Evolutionary conservation across 1,284 basidiomycete species (phyloP).

Genomic region (Schizophyllum commune): DNA sequence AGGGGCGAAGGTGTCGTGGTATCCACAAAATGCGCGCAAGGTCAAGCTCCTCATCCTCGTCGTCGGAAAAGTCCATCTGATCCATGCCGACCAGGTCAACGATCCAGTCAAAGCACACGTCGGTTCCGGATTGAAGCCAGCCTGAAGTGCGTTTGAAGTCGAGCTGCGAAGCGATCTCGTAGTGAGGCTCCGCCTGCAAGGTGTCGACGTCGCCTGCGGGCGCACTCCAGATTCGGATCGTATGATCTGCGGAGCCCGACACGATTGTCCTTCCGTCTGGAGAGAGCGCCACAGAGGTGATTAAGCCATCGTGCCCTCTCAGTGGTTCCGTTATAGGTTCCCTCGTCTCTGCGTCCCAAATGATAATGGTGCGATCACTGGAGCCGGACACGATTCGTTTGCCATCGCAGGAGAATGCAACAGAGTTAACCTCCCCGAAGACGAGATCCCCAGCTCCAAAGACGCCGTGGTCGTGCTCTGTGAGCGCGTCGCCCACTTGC

Average conservation of each 20-base stretch:
- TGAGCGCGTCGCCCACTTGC: too few species aligned
- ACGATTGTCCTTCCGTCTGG: not conserved
- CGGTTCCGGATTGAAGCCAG: too few species aligned
- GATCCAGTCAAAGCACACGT: too few species aligned
- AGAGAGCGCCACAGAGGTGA: not conserved
- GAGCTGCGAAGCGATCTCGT: too few species aligned
- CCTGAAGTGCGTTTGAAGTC: too few species aligned
- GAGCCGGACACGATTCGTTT: constrained; percentile 4
- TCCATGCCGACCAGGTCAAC: too few species aligned
- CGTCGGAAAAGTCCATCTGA: not conserved
- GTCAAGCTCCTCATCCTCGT: not conserved
- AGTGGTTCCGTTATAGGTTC: too few species aligned
- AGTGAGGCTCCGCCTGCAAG: too few species aligned
- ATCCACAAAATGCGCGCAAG: not conserved
- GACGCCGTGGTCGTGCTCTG: too few species aligned
- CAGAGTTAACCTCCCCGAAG: not conserved
- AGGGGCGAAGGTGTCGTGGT: not conserved
- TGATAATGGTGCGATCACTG: not conserved
- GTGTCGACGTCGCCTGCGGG: too few species aligned
- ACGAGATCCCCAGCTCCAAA: too few species aligned
- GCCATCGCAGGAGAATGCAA: constrained; percentile 10
- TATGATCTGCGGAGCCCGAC: constrained; percentile 1
- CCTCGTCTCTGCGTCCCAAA: not conserved
- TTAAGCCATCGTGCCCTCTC: not conserved
- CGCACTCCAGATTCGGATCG: not conserved